A percentile compares a stretch with the other conserved stretches of the same genome.
Evolutionary conservation across 805 yeast species (phyloP).

Genomic region (Debaryomyces prosopidis): DNA sequence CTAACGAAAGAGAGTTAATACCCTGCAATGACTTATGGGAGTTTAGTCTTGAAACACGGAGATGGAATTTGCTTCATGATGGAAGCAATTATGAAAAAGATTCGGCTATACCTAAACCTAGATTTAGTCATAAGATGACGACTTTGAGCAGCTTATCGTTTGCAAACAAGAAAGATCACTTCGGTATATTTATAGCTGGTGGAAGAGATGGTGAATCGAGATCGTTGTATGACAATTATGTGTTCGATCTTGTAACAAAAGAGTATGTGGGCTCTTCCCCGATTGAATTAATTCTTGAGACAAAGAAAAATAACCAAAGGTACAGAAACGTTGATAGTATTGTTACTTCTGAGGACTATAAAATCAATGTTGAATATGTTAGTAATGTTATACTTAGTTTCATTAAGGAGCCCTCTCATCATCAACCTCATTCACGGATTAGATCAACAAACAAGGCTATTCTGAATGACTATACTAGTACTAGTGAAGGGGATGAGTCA

Average conservation of each 20-base stretch:
- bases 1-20: conserved; percentile 6
- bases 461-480: neutral
- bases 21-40: conserved; percentile 72
- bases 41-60: conserved; percentile 50
- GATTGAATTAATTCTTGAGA: conserved; percentile 14
- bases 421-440: neutral
- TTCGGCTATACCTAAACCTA: conserved; percentile 27
- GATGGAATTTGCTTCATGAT: conserved; percentile 55
- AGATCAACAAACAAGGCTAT: neutral
- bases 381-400: conserved; percentile 36
- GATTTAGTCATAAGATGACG: conserved; percentile 57
- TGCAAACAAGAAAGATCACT: conserved; percentile 39
- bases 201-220: conserved; percentile 44
- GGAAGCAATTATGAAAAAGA: conserved; percentile 25
- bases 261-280: conserved; percentile 26
- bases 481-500: conserved; percentile 20
- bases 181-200: conserved; percentile 55
- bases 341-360: conserved; percentile 14
- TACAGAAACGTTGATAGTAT: conserved; percentile 13
- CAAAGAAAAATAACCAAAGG: conserved; percentile 12
- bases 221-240: conserved; percentile 31
- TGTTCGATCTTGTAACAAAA: conserved; percentile 47
- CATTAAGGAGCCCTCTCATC: conserved; percentile 24
- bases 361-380: conserved; percentile 30
- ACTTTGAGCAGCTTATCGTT: conserved; percentile 38